Evolutionary conservation across 176 grass and related monocot species (phyloP), one percentile per base, ranked within the genome.

Genomic region (Musa itinerans): DNA sequence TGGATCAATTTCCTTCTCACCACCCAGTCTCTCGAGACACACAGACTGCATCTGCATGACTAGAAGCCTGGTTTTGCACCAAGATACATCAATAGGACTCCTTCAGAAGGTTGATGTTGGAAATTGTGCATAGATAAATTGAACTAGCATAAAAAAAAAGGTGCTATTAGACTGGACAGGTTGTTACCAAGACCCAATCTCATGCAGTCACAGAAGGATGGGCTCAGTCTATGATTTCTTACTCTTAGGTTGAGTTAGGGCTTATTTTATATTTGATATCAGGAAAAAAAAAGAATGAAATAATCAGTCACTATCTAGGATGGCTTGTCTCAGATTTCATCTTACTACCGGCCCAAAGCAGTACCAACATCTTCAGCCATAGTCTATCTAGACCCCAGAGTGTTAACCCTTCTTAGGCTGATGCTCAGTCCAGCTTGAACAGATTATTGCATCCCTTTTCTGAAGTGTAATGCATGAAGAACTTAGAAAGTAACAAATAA

Each of bases 41-140:
- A 84, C 72, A 78, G 84, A 85, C 90, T 97, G 94, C 94, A 97
- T 93, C 73, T 90, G 93, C 86, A 87, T 97, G 52, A 93, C 86
- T 74, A 97, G 89, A 87, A 93, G 90, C 86, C 94, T 97, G 78
- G 67, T 77, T 4, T 84, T n/a, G 50, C 16, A 71, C 10, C 12
- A 15, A 50, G 3, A 49, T n/a, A 3, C 9, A 71, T 19, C 10
- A 50, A 71, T 10, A 25, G n/a, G 50, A 51, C 62, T 65, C n/a
- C 20, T 24, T 65, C 21, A 65, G 22, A 65, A 22, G n/a, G 21
- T 11, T 24, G 24, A 2, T 65, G 11, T 8, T 24, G 4, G 21
- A 65, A 65, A 10, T 65, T 65, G 22, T 65, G 20, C 62, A 65
- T 10, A 11, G n/a, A 65, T 24, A 25, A 9, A 65, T 20, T 1